Conservation (phyloP, 1,284 basidiomycete species). For the Sphagnurus paluster region DNA sequence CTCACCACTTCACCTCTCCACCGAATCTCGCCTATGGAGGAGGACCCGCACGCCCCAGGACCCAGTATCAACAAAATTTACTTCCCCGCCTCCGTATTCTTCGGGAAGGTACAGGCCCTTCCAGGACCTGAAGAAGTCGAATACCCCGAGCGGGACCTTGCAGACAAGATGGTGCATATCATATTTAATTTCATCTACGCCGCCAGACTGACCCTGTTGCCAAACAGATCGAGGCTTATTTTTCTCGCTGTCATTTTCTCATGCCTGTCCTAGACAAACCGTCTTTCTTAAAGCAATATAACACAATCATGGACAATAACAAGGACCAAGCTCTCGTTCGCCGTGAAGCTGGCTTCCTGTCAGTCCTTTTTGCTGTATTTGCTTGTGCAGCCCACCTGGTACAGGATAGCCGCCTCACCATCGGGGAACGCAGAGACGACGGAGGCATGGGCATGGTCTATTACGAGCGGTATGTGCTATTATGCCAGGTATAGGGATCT, state of each 20-base stretch:
- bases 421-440: slow-evolving; percentile 62
- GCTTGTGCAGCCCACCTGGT: slow-evolving; percentile 79
- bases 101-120: slow-evolving; percentile 82
- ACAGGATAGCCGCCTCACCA: slow-evolving; percentile 65
- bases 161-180: slow-evolving; percentile 71
- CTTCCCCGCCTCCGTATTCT: slow-evolving; percentile 86
- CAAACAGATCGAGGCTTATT: slow-evolving; percentile 78
- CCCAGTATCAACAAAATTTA: slow-evolving; percentile 82
- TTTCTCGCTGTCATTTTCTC: slow-evolving; percentile 80
- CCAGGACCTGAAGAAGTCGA: slow-evolving; percentile 86
- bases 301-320: slow-evolving; percentile 69
- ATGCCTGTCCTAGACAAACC: slow-evolving; percentile 85
- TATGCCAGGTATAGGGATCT: neutral
- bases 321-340: slow-evolving; percentile 52
- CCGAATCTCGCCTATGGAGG: slow-evolving; percentile 79
- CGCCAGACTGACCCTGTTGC: slow-evolving; percentile 4
- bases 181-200: slow-evolving; percentile 12
- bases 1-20: slow-evolving; percentile 72
- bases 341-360: slow-evolving; percentile 69
- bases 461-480: slow-evolving; percentile 72
- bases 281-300: slow-evolving; percentile 73
- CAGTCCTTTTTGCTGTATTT: slow-evolving; percentile 81
- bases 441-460: slow-evolving; percentile 85
- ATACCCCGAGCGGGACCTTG: slow-evolving; percentile 79
- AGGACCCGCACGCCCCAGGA: slow-evolving; percentile 72